A percentile compares a stretch with the other conserved stretches of the same genome.
Evolutionary conservation across 2,329 filamentous ascomycete genomes (phyloP).

Genomic region (Alternaria postmessia): DNA sequence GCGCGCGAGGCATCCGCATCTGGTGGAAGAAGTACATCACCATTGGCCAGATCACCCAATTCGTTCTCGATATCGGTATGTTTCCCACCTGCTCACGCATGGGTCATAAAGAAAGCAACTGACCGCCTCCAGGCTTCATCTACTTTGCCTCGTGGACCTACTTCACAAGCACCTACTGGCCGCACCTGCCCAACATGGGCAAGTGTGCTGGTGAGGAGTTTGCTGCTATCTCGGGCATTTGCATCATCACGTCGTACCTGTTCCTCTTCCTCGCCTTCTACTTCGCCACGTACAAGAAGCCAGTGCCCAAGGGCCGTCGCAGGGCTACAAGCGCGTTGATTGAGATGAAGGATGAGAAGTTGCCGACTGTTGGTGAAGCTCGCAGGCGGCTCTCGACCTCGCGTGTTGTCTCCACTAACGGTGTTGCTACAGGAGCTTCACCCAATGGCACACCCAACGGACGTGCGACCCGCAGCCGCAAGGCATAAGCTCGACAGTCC

Average conservation of each 20-base stretch:
- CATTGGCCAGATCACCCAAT: conserved; percentile 94
- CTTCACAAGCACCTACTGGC: conserved; percentile 91
- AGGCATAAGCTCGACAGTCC: conserved; percentile 63
- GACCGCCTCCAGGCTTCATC: conserved; percentile 76
- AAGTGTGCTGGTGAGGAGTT: conserved; percentile 96
- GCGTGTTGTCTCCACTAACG: conserved; percentile 52
- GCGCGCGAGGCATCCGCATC: conserved; percentile 90
- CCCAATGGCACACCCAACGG: conserved; percentile 63
- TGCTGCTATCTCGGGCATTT: conserved; percentile 90
- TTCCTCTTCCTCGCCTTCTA: conserved; percentile 99
- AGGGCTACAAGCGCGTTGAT: conserved; percentile 86
- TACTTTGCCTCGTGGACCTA: conserved; percentile 99
- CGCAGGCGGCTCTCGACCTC: conserved; percentile 58
- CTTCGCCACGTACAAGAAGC: conserved; percentile 93
- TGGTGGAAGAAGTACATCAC: conserved; percentile 99
- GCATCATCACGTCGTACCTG: conserved; percentile 91
- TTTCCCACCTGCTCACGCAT: conserved; percentile 14
- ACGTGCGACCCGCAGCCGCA: conserved; percentile 71
- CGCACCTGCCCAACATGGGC: conserved; percentile 81
- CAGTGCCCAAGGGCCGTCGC: conserved; percentile 73
- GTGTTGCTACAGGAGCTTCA: conserved; percentile 51
- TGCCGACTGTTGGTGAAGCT: conserved; percentile 63
- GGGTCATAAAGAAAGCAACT: conserved; percentile 17
- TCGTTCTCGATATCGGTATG: conserved; percentile 94
- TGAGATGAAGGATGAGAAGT: conserved; percentile 79